These are phyloP conservation scores for Linnemannia exigua DNA, from an alignment of 192 early-diverging fungal species.

Conservation along the genomic window DNA sequence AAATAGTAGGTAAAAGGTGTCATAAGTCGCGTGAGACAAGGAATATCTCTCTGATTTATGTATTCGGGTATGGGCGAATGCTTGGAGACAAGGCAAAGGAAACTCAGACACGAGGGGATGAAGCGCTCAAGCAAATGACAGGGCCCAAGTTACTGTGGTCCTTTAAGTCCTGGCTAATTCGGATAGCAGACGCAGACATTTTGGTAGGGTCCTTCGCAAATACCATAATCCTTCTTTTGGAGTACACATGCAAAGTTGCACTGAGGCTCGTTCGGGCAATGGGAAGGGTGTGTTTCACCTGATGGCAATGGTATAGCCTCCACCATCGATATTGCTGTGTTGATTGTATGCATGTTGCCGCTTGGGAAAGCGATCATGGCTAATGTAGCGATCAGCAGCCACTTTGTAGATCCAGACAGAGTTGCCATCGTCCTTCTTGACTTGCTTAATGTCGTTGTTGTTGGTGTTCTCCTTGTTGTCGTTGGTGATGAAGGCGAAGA, in stretches of 20 bases:
- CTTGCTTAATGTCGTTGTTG: background rate
- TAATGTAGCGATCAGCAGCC: background rate
- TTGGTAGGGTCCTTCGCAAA: background rate
- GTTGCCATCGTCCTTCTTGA: background rate
- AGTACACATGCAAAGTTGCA: background rate
- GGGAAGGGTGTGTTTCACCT: background rate
- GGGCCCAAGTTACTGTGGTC: no score
- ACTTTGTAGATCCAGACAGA: background rate
- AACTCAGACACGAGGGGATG: background rate
- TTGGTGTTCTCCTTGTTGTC: background rate
- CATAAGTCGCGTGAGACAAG: no score
- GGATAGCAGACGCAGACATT: background rate
- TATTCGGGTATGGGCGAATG: background rate
- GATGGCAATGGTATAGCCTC: background rate
- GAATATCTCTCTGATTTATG: no score
- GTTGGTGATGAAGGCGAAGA: background rate
- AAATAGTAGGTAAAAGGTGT: background rate
- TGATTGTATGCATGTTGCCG: background rate
- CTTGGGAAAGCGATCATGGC: background rate
- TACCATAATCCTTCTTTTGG: background rate
- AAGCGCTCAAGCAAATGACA: no score
- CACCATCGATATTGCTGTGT: background rate
- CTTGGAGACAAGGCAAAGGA: no score
- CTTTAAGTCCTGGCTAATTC: background rate
- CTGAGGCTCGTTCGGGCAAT: background rate